A percentile compares a stretch with the other conserved stretches of the same genome.
These are phyloP conservation scores for Corylus heterophylla DNA, from an alignment of 306 rosid species.

Conservation along the genomic window DNA sequence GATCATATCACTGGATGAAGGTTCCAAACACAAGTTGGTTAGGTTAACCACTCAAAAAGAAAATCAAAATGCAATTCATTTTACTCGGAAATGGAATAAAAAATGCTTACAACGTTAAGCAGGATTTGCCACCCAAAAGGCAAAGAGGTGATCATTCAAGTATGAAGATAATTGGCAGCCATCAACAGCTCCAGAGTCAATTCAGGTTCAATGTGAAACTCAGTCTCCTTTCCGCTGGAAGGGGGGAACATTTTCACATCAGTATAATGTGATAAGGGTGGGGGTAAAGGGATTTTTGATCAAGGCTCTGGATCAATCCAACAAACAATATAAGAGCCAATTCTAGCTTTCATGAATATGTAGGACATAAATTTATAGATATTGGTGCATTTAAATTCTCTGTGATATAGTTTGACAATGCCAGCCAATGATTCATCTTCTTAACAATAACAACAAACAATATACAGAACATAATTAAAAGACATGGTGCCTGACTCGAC, in stretches of 20 bases:
- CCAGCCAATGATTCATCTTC: neutral
- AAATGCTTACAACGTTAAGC: slow-evolving; percentile 33
- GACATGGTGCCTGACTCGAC: neutral
- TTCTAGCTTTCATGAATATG: slow-evolving; percentile 1
- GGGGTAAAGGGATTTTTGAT: neutral
- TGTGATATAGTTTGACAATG: neutral
- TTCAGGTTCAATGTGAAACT: slow-evolving; percentile 90
- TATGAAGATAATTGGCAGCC: slow-evolving; percentile 95
- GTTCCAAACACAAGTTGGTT: slow-evolving; percentile 2
- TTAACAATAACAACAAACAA: neutral
- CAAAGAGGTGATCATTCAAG: slow-evolving; percentile 40
- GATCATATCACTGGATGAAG: slow-evolving; percentile 14
- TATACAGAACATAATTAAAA: neutral
- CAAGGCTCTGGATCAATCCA: neutral
- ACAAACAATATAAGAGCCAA: neutral
- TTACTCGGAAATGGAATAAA: slow-evolving; percentile 4
- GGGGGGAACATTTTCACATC: slow-evolving; percentile 24
- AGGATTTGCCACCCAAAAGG: slow-evolving; percentile 22
- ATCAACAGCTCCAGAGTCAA: slow-evolving; percentile 88
- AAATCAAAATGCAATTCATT: neutral
- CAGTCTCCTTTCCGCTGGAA: slow-evolving; percentile 82
- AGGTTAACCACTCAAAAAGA: neutral
- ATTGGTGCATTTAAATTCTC: neutral
- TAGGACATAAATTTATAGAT: neutral
- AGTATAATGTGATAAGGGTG: neutral